Conservation (phyloP, 2,329 filamentous ascomycete genomes). For the Ploettnerulaceae sp. region DNA sequence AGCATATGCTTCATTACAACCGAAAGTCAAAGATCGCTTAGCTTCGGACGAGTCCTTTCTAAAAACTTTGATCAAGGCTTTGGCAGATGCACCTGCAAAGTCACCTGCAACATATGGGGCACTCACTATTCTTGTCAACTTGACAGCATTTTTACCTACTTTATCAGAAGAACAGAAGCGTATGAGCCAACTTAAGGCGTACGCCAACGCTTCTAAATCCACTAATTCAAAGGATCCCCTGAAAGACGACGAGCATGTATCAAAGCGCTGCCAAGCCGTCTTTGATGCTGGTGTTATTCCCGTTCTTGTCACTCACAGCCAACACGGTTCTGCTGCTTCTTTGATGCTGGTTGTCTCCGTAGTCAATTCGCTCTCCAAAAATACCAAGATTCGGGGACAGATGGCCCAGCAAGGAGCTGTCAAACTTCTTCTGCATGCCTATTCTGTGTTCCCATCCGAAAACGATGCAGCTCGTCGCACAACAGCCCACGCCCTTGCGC, state of each 20-base stretch:
- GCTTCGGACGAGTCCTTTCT: constrained; percentile 65
- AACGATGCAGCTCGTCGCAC: constrained; percentile 47
- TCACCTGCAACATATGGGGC: constrained; percentile 78
- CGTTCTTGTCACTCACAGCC: constrained; percentile 70
- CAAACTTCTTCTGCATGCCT: constrained; percentile 71
- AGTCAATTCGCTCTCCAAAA: constrained; percentile 70
- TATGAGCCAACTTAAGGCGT: constrained; percentile 87
- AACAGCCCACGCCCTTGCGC: constrained; percentile 75
- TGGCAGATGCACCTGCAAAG: constrained; percentile 54
- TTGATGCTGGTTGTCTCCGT: constrained; percentile 71
- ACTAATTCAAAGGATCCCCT: constrained; percentile 55
- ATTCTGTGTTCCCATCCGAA: constrained; percentile 54
- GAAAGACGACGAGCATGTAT: constrained; percentile 71
- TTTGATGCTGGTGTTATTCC: constrained; percentile 76
- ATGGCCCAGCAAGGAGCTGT: constrained; percentile 93
- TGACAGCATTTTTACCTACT: constrained; percentile 73
- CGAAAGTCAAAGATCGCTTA: constrained; percentile 78
- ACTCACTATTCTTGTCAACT: constrained; percentile 78
- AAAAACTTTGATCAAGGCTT: constrained; percentile 59
- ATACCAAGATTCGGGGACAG: constrained; percentile 66
- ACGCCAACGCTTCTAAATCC: constrained; percentile 80
- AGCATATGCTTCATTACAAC: constrained; percentile 83
- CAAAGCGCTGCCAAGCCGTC: constrained; percentile 68
- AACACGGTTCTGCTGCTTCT: constrained; percentile 64
- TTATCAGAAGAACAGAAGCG: constrained; percentile 88